phyloP scores from a whole-genome alignment of 129 eudicot genomes.

The Sambucus nigra region DNA sequence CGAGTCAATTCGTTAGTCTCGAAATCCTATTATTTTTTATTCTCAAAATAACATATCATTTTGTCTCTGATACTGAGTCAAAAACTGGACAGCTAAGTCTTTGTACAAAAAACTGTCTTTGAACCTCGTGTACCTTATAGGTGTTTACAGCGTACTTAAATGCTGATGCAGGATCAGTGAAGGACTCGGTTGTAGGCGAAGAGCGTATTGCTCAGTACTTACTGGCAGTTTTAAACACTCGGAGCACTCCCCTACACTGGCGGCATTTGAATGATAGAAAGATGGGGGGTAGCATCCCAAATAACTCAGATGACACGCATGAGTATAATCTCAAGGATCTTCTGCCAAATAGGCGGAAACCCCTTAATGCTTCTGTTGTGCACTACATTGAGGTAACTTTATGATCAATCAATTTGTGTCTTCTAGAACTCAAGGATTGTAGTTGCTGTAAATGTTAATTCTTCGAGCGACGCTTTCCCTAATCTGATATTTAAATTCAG shows the following conservation, averaged over 20 bases:
- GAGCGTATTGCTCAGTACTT: slow-evolving; percentile 92
- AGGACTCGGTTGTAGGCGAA: slow-evolving; percentile 95
- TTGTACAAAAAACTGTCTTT: too few species aligned
- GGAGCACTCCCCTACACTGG: slow-evolving; percentile 96
- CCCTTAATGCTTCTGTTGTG: slow-evolving; percentile 41
- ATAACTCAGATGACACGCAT: slow-evolving; percentile 25
- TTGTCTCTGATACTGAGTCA: too few species aligned
- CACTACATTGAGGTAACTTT: slow-evolving; percentile 72
- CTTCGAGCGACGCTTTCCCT: too few species aligned
- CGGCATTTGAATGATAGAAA: slow-evolving; percentile 31
- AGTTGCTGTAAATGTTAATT: too few species aligned
- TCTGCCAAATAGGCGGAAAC: slow-evolving; percentile 47
- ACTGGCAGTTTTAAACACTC: slow-evolving; percentile 76
- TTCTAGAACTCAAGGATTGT: not conserved
- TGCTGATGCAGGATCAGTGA: slow-evolving; percentile 68
- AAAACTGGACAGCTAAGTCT: too few species aligned
- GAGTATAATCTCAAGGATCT: slow-evolving; percentile 57
- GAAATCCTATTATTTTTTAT: too few species aligned
- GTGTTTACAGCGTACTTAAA: not conserved
- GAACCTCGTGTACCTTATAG: not conserved
- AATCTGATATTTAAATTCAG: too few species aligned
- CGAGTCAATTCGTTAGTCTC: too few species aligned
- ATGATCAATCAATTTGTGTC: not conserved
- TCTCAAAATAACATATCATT: too few species aligned
- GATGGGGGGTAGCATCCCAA: slow-evolving; percentile 19